phyloP scores from a whole-genome alignment of 306 rosid genomes.

The Quercus robur region DNA sequence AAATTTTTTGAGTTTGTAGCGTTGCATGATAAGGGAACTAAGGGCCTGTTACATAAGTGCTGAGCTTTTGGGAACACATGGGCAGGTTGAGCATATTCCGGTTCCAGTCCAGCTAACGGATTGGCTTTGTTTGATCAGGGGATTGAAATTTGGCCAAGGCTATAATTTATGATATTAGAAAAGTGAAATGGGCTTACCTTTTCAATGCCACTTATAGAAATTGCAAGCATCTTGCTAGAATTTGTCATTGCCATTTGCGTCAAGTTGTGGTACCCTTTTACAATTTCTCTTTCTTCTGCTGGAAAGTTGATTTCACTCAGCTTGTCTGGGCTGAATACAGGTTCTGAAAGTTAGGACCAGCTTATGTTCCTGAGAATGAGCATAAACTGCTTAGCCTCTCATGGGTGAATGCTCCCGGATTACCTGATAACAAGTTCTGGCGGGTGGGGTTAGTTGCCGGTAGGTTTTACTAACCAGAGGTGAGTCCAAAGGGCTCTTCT shows the following conservation, averaged over 20 bases:
- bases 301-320: background rate
- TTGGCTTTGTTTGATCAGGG: background rate
- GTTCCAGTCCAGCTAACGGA: background rate
- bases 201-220: background rate
- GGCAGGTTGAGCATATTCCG: background rate
- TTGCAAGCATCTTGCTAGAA: background rate
- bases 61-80: background rate
- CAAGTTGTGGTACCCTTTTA: background rate
- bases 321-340: background rate
- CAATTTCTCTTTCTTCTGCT: background rate
- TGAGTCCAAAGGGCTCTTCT: too few species aligned
- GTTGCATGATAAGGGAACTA: background rate
- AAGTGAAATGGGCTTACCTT: background rate
- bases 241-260: background rate
- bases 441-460: too few species aligned
- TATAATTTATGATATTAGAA: background rate
- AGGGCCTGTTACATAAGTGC: background rate
- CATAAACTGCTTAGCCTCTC: too few species aligned
- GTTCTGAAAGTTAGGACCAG: background rate
- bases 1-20: background rate
- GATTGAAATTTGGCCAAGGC: background rate
- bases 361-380: background rate
- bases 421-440: too few species aligned
- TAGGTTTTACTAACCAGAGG: too few species aligned
- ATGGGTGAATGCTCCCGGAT: too few species aligned